Conservation (phyloP, 2,329 filamentous ascomycete genomes). For the Neoscytalidium dimidiatum region DNA sequence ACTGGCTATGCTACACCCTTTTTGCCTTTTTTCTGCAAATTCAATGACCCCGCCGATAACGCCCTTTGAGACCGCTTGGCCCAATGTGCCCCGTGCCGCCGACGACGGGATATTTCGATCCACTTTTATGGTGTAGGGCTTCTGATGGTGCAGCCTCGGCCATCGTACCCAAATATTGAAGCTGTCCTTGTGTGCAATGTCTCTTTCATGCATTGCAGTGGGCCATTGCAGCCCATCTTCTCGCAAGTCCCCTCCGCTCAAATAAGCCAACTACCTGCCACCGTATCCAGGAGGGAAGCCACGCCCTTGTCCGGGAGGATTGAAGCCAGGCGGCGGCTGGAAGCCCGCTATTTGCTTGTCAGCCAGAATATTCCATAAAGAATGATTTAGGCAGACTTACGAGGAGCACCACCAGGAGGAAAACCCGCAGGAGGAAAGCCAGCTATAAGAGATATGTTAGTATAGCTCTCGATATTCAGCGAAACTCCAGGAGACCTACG, state of each 20-base stretch:
- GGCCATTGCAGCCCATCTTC: not conserved
- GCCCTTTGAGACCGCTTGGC: not conserved
- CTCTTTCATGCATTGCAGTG: not conserved
- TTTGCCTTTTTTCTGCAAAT: not conserved
- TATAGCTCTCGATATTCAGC: constrained; percentile 7
- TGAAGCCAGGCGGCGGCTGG: constrained; percentile 67
- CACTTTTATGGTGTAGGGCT: not conserved
- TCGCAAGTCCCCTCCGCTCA: not conserved
- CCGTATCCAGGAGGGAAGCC: constrained; percentile 48
- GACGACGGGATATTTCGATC: not conserved
- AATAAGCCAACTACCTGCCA: not conserved
- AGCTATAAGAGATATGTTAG: constrained; percentile 26
- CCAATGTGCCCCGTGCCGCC: not conserved
- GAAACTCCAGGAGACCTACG: constrained; percentile 23
- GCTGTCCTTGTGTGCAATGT: not conserved
- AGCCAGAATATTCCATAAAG: not conserved
- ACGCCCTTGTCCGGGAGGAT: constrained; percentile 60
- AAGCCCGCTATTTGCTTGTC: constrained; percentile 29
- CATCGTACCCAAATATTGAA: not conserved
- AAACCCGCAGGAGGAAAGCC: constrained; percentile 28
- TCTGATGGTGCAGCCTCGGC: not conserved
- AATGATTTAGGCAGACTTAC: constrained; percentile 27
- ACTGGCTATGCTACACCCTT: constrained; percentile 10
- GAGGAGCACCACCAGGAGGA: constrained; percentile 37
- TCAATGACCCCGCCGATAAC: constrained; percentile 6